Evolutionary conservation across 176 grass and related monocot genomes (phyloP).

Genomic region (Avena eriantha): DNA sequence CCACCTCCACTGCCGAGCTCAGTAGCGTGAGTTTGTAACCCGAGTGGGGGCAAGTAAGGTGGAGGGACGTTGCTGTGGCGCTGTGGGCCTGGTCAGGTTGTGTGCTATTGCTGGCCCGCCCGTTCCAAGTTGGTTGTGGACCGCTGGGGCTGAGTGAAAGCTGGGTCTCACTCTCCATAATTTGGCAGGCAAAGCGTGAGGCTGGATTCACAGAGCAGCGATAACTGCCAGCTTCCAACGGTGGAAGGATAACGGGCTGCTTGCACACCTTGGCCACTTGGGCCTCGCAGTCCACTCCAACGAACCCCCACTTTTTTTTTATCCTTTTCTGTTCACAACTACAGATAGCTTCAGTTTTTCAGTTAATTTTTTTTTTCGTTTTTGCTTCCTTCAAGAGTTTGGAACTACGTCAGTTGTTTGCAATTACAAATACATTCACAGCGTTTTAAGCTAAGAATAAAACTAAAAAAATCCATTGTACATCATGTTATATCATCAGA

Average conservation of each 20-base stretch:
- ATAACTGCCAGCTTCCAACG: constrained; percentile 41
- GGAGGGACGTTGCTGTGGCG: not conserved
- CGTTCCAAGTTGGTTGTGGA: not conserved
- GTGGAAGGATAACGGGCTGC: constrained; percentile 48
- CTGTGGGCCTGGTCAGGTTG: not conserved
- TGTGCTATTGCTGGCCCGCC: not conserved
- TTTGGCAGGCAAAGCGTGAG: constrained; percentile 41
- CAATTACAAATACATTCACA: no score
- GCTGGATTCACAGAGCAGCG: constrained; percentile 66
- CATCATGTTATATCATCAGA: no score
- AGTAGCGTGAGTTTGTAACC: not conserved
- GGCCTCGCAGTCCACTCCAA: not conserved
- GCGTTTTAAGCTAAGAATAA: no score
- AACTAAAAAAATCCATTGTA: no score
- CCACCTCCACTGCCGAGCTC: not conserved
- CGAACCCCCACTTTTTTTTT: not conserved
- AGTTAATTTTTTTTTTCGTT: no score
- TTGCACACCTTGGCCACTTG: not conserved
- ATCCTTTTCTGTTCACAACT: no score
- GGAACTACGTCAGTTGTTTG: no score
- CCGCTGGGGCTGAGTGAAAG: not conserved
- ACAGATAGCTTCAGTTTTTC: no score
- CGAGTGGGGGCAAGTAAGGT: not conserved
- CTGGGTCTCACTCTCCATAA: not conserved
- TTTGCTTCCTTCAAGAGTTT: no score